Evolutionary conservation across 2,329 filamentous ascomycete genomes (phyloP), one percentile per base, ranked within the genome.

Genomic region (Colletotrichum euphorbiae): DNA sequence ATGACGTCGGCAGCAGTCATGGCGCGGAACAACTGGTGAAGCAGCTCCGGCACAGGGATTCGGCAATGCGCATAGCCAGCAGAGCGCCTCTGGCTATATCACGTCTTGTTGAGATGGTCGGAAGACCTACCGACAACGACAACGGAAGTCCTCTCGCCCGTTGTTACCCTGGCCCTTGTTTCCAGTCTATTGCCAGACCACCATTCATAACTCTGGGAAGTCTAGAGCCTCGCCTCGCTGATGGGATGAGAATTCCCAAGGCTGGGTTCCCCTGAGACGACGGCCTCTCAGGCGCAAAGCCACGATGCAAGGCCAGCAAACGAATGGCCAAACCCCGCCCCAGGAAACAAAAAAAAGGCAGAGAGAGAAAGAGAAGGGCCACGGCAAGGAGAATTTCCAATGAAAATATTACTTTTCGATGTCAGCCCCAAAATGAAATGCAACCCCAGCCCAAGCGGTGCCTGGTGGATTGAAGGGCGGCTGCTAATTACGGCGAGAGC

Each of bases 1-100:
- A 66, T 70, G 69, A 69, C 69, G 69, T 70, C 51, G 66, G 52
- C 56, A 48, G 28, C 60, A 70, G 55, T 65, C 56, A 58, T 56
- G 46, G 46, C 48, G 51, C 66, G 60, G 58, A 51, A 40, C 51
- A 51, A 69, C 36, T 48, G 36, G 61, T 60, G 55, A 66, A 40
- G 66, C 66, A 69, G 33, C 66, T 57, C 59, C 60, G 55, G 51
- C 21, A 36, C 66, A 60, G 60, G 69, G 54, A 54, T 57, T 43
- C 31, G 59, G 40, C 40, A 42, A 28, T 28, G 56, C 60, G 69
- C 59, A 66, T 64, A 61, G 66, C 65, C 65, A 66, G 60, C 66
- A 42, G 60, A 69, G 56, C 60, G 46, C 40, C 28, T 54, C 57
- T 50, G 67, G 61, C 60, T 68, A 68, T 68, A 68, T 31, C 48